Evolutionary conservation across 2,329 filamentous ascomycete species (phyloP), one percentile per base, ranked within the genome.

Genomic region (Camillea tinctor): DNA sequence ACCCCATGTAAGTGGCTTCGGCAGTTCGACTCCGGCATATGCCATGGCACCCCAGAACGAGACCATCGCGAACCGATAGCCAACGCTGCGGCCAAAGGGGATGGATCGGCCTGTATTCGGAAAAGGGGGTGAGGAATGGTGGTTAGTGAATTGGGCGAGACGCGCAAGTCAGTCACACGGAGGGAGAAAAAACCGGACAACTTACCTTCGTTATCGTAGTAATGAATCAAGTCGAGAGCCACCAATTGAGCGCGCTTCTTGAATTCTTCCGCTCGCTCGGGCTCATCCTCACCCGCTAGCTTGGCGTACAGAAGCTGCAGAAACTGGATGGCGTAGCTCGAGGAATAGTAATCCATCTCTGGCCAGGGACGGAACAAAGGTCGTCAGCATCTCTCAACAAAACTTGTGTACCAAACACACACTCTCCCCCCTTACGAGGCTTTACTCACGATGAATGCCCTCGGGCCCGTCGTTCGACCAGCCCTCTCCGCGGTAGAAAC

Each of bases 291-390:
- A 1, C 81, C 87, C 1, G 88, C 88, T 1, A 93, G 75, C 64
- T 90, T 91, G 30, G 89, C 84, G 65, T 93, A 94, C 0, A 93
- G 78, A 0, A 94, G 82, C 71, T 94, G 90, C 4, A 93, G 77
- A 67, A 91, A 91, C 66, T 93, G 90, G 59, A 93, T 94, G 1
- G 90, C 91, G 71, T 93, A 93, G 60, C 88, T 91, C 9, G 89
- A 90, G 0, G 89, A 92, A 74, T 93, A 94, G 71, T 93, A 93
- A 72, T 93, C 90, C 87, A 93, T 92, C 74, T 93, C 81, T 83
- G 56, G 20, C 1, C 15, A 9, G 9, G 5, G 30, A 4, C 11
- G 15, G n/a, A n/a, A n/a, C n/a, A n/a, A n/a, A n/a, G n/a, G 4
- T 7, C 26, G 55, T 68, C 50, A 69, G 62, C 52, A 50, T 5